Base-by-base conservation (phyloP, 306 rosid genomes). In the Luffa acutangula region DNA sequence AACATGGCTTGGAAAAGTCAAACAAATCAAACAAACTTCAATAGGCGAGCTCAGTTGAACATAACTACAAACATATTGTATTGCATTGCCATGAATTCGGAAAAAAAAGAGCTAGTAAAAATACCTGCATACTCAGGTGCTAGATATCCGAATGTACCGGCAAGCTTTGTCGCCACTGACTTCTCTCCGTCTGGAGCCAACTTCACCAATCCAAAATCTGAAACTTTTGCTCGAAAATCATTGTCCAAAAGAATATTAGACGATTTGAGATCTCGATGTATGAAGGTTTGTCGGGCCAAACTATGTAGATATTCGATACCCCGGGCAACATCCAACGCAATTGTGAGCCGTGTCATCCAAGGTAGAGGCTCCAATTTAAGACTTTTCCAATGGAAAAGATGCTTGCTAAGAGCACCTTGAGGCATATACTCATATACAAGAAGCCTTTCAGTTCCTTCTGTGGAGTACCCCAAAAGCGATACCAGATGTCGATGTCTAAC, bases 41-140 rank as follows among this genome's bases (percentile, higher is more conserved):
- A 14, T 7, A 5, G 43, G 21, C 33, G 4, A 64, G 25, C 25
- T 64, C 4, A 36, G 2, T 37, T 36, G 21, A 9, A 58, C 64
- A 46, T 10, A 8, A 58, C 34, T 58, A 1, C 12, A 8, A 58
- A 46, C 20, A 25, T 13, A 65, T 17, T 15, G 39, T 65, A 17
- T 39, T 65, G 25, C n/a, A 39, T 66, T 66, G 2, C 14, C 31
- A 66, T 66, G 74, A 66, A 41, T 66, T 39, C 14, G 1, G 4
- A 5, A 66, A 34, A 54, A 15, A 58, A 39, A 39, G 3, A 0
- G 9, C 7, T 43, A 36, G 72, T 18, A 37, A 72, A 6, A 51
- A 48, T 87, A 91, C 96, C 94, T 54, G 94, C 94, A 87, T 89
- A 93, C 81, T 93, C 97, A 39, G 97, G 97, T 36, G 97, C 97